Evolutionary conservation across 306 rosid species (phyloP), one percentile per base, ranked within the genome.

Genomic region (Pachyrhizus erosus): DNA sequence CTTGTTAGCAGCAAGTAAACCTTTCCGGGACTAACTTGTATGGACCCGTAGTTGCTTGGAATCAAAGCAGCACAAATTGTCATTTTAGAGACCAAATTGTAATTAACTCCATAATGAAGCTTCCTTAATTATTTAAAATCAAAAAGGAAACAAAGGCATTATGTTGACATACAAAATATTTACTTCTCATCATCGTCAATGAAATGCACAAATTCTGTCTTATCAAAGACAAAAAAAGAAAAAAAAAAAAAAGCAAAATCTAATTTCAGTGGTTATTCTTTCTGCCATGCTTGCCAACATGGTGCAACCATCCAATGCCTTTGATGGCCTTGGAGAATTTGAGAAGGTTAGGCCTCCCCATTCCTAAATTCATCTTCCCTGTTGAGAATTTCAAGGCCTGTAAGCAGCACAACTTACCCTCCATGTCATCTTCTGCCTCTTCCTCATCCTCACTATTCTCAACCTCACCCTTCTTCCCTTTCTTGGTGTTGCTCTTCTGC

Each of bases 381-480:
- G 94, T 80, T 9, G 98, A 96, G 58, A 96, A 90, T 37, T 93
- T 96, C 96, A 96, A 46, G 23, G 99, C 99, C 76, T 93, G 96
- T 31, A 96, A 89, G 79, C 98, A 96, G 72, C 99, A 93, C 52
- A 93, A 29, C 75, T 90, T 91, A 60, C 85, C 88, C 20, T 76
- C 75, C 40, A 57, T 73, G 0, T 90, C 92, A 1, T 89, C 90
- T 2, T 89, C 93, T 0, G 81, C 80, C 26, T 73, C 84, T 7
- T 88, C 94, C 5, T 86, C 91, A 0, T 82, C 83, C 2, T 88
- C 93, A 0, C 64, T 29, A 2, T 66, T 34, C 3, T 79, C 71
- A 60, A 66, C 80, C 60, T 83, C 85, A 42, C 82, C 65, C n/a
- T 82, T 89, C 87, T 88, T 89, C 57, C 88, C 89, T 79, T 84